Conservation (phyloP, 2,329 filamentous ascomycete species). For the Pleurostoma richardsiae region DNA sequence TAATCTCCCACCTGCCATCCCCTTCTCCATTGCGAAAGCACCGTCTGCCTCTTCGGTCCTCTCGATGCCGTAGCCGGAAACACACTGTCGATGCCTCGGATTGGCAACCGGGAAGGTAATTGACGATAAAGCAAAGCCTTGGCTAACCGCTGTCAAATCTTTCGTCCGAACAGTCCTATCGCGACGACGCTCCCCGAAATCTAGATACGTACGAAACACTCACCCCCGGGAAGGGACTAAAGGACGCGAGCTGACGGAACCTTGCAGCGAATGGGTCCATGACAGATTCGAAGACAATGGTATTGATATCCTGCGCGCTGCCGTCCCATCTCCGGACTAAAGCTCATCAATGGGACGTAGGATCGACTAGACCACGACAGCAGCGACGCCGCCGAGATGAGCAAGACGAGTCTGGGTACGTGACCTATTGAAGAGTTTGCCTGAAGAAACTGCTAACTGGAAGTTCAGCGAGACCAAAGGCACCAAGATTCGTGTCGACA, state of each 20-base stretch:
- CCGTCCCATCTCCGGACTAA: constrained; percentile 5
- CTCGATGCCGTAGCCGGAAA: constrained; percentile 19
- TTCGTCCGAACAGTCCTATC: constrained; percentile 50
- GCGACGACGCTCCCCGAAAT: constrained; percentile 58
- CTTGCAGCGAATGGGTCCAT: constrained; percentile 81
- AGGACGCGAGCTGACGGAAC: constrained; percentile 15
- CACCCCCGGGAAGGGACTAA: background rate
- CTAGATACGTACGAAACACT: constrained; percentile 58
- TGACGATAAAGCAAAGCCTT: constrained; percentile 30
- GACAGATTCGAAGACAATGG: constrained; percentile 79
- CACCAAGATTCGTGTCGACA: constrained; percentile 77
- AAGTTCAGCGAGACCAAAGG: constrained; percentile 38
- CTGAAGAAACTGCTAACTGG: constrained; percentile 24
- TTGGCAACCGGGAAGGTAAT: constrained; percentile 22
- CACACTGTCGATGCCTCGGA: constrained; percentile 21
- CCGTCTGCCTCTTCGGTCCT: constrained; percentile 19
- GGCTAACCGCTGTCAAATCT: constrained; percentile 32
- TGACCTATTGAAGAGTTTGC: background rate
- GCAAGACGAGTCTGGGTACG: constrained; percentile 1
- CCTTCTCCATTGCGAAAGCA: constrained; percentile 16
- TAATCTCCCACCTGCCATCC: constrained; percentile 16
- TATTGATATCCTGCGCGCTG: constrained; percentile 17
- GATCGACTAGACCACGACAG: constrained; percentile 5
- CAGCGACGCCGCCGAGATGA: constrained; percentile 9
- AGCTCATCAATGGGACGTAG: too few species aligned